These are phyloP conservation scores for Knufia fluminis DNA, from an alignment of 2,329 filamentous ascomycete genomes.

Conservation along the genomic window DNA sequence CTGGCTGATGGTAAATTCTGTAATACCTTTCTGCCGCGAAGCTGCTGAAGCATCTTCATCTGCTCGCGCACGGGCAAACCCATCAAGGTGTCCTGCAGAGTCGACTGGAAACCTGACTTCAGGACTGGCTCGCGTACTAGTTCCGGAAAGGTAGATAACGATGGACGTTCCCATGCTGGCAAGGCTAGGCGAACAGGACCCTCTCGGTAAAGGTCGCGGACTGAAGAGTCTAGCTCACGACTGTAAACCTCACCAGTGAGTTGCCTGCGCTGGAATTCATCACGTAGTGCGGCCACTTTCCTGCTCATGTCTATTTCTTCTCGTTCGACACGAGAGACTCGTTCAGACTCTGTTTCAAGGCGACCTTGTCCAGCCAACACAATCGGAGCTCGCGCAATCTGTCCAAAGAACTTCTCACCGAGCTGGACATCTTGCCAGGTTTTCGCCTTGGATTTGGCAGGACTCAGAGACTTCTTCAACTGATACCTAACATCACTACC, in stretches of 20 bases:
- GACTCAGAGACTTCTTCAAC: background rate
- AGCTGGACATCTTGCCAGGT: slow-evolving; percentile 1
- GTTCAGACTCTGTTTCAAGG: background rate
- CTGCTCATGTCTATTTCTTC: background rate
- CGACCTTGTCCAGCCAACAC: slow-evolving; percentile 2
- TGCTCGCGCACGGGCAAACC: background rate
- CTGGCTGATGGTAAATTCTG: background rate
- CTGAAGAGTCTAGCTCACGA: background rate
- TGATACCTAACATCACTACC: background rate
- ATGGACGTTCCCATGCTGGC: background rate
- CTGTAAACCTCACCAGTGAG: background rate
- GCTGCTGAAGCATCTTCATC: background rate
- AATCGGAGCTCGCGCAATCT: slow-evolving; percentile 5
- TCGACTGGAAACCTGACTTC: too few relatives aligned
- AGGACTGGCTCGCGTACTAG: too few relatives aligned
- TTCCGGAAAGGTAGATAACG: background rate
- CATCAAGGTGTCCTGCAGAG: too few relatives aligned
- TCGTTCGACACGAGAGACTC: background rate
- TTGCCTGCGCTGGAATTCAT: background rate
- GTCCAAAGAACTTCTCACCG: slow-evolving; percentile 1
- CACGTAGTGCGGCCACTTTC: background rate
- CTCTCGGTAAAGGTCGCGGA: too few relatives aligned
- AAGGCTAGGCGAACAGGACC: background rate
- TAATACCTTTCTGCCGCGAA: background rate
- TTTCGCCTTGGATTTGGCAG: too few relatives aligned